Base-by-base conservation (phyloP, 345 rosid genomes). In the Syzygium jambos region DNA sequence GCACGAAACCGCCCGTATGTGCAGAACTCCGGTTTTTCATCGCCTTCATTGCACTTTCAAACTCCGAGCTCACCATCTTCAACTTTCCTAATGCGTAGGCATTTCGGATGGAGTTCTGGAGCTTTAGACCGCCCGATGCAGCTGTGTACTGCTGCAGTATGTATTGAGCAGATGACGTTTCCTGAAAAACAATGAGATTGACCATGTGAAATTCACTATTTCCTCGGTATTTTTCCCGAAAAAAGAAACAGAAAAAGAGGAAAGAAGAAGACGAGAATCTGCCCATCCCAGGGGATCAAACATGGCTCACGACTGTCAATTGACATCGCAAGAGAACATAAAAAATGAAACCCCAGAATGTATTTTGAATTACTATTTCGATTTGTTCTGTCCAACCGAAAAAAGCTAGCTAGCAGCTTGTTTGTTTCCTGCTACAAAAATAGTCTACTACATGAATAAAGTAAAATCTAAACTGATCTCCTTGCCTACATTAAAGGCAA, bases 91-190 rank as follows among this genome's bases (percentile, higher is more conserved):
- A 83, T 1, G 92, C 93, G 86, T 91, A 92, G n/a, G 93, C 93
- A 89, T 90, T 92, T 23, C 57, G 87, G 65, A 92, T 88, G 59
- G 92, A 87, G 86, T 88, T 91, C 85, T 90, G 93, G 85, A 91
- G 87, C 86, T 88, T 91, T 14, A 88, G 91, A 68, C 92, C 92
- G n/a, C 94, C 93, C 19, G 93, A 91, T 43, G 93, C 92, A 41
- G 93, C 93, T 14, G 87, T 91, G 61, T 90, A 92, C 87, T 92
- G 93, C 87, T 92, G 93, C 89, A 92, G 86, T 85, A 92, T 92
- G 88, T 92, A 92, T 86, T 91, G 93, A n/a, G 93, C 92, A 57
- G 93, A 92, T 29, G 93, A 92, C 22, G 90, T 89, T 86, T 92
- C 93, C 93, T 92, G 89, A 87, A 90, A 46, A 21, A 52, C 19